Evolutionary conservation across 257 asterid species (phyloP).

Genomic region (Avicennia marina): DNA sequence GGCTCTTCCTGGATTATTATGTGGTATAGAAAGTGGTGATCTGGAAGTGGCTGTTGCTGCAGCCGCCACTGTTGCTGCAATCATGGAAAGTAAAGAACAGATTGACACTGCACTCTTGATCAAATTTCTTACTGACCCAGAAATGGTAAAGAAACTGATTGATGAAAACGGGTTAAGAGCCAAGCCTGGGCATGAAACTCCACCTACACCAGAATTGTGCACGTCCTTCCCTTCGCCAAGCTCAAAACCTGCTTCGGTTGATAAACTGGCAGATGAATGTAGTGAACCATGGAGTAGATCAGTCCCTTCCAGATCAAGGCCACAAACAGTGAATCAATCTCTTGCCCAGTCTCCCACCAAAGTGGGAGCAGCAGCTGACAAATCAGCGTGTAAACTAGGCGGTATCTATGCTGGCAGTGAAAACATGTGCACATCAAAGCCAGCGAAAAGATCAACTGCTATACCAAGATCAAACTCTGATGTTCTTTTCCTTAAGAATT

Average conservation of each 20-base stretch:
- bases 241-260: neutral
- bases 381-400: neutral
- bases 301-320: neutral
- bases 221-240: slow-evolving; percentile 8
- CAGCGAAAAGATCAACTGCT: slow-evolving; percentile 6
- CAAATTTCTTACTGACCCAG: slow-evolving; percentile 33
- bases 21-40: slow-evolving; percentile 15
- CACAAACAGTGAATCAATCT: neutral
- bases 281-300: neutral
- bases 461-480: neutral
- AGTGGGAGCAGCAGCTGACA: neutral
- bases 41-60: slow-evolving; percentile 32
- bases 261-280: neutral
- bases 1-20: slow-evolving; percentile 8
- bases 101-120: slow-evolving; percentile 35
- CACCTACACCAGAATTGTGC: slow-evolving; percentile 5
- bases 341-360: slow-evolving; percentile 8
- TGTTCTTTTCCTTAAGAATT: slow-evolving; percentile 4
- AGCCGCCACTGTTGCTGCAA: slow-evolving; percentile 35
- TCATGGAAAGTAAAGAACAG: slow-evolving; percentile 22
- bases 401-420: slow-evolving; percentile 7
- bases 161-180: slow-evolving; percentile 3
- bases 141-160: slow-evolving; percentile 32
- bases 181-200: slow-evolving; percentile 3
- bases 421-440: slow-evolving; percentile 7